A percentile compares a stretch with the other conserved stretches of the same genome.
Evolutionary conservation across 345 rosid genomes (phyloP).

Genomic region (Camelina laxa): DNA sequence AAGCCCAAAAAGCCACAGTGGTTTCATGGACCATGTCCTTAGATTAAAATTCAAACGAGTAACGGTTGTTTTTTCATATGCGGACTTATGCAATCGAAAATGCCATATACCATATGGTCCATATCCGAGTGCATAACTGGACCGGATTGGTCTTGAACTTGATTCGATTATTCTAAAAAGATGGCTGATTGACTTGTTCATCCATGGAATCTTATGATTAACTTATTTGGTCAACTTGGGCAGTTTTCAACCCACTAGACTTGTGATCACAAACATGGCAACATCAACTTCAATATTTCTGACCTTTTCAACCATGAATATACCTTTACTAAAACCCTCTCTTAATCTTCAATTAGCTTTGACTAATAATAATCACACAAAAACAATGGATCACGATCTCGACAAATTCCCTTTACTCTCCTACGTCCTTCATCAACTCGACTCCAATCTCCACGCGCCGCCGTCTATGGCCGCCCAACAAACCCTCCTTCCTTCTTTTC

Average conservation of each 20-base stretch:
- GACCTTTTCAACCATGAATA: slow-evolving; percentile 35
- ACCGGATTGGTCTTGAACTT: background rate
- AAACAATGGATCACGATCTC: slow-evolving; percentile 60
- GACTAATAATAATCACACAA: slow-evolving; percentile 3
- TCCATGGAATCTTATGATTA: background rate
- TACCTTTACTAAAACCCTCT: slow-evolving; percentile 26
- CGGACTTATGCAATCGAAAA: too few relatives aligned
- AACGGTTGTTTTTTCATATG: background rate
- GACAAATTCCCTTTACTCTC: slow-evolving; percentile 63
- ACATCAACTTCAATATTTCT: slow-evolving; percentile 29
- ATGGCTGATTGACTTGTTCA: slow-evolving; percentile 12
- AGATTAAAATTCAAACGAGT: background rate
- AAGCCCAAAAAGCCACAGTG: background rate
- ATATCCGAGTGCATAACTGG: background rate
- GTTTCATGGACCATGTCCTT: background rate
- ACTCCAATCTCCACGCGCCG: slow-evolving; percentile 47
- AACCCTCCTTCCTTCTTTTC: slow-evolving; percentile 48
- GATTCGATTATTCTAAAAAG: background rate
- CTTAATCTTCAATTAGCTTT: background rate
- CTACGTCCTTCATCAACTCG: slow-evolving; percentile 56
- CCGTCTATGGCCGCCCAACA: slow-evolving; percentile 49
- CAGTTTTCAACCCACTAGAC: background rate
- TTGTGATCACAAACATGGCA: slow-evolving; percentile 27
- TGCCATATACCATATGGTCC: too few relatives aligned
- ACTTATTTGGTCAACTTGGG: slow-evolving; percentile 7